These are phyloP conservation scores for Schwanniomyces sp. DNA, from an alignment of 805 yeast genomes.

Conservation along the genomic window DNA sequence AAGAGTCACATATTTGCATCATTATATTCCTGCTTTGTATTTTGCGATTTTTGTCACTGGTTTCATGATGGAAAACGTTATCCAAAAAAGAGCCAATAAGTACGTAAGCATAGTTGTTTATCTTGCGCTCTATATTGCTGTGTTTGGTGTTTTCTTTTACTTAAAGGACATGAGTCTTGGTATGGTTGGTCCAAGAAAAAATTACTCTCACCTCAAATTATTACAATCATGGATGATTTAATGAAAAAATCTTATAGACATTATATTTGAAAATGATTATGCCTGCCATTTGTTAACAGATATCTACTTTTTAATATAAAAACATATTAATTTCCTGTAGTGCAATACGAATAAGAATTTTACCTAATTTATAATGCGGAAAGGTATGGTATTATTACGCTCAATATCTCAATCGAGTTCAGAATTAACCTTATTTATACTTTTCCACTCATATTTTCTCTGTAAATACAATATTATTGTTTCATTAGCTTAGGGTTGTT, in stretches of 20 bases:
- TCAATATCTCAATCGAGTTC: too few species aligned
- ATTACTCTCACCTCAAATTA: constrained; percentile 31
- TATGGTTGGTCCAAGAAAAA: constrained; percentile 48
- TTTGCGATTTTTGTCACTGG: constrained; percentile 74
- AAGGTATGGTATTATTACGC: too few species aligned
- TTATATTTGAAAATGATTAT: neutral
- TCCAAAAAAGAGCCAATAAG: constrained; percentile 15
- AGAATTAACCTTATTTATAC: too few species aligned
- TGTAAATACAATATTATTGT: too few species aligned
- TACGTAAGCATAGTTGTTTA: constrained; percentile 32
- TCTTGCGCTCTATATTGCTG: constrained; percentile 42
- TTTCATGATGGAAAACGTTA: constrained; percentile 50
- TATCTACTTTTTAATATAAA: too few species aligned
- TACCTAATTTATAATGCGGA: too few species aligned
- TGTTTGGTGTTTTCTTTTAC: constrained; percentile 58
- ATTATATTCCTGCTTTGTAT: constrained; percentile 44
- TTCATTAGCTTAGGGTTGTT: too few species aligned
- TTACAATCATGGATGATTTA: constrained; percentile 23
- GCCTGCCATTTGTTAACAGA: too few species aligned
- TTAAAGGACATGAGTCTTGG: constrained; percentile 78
- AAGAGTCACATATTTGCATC: constrained; percentile 44
- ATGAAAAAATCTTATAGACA: neutral
- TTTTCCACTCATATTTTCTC: too few species aligned
- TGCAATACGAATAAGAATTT: too few species aligned
- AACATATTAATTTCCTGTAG: too few species aligned